phyloP scores from a whole-genome alignment of 2,329 filamentous ascomycete species.

The Coniella lustricola region DNA sequence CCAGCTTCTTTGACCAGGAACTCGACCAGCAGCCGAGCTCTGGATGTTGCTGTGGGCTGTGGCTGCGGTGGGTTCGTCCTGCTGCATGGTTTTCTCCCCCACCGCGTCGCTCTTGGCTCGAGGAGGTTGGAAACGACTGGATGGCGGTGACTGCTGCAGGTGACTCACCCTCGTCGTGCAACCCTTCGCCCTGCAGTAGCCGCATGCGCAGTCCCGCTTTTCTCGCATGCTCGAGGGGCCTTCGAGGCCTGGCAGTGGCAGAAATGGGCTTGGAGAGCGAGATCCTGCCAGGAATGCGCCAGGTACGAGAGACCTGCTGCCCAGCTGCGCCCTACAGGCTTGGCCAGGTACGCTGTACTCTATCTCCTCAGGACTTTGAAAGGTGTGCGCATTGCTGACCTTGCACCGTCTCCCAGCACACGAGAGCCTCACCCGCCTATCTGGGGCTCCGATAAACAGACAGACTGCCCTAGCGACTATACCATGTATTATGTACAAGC shows the following conservation, averaged over 20 bases:
- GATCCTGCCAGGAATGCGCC: not conserved
- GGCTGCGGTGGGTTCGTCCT: no score
- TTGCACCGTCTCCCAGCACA: no score
- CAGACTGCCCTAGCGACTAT: no score
- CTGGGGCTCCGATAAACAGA: no score
- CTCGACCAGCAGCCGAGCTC: no score
- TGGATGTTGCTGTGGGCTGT: not conserved
- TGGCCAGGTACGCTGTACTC: no score
- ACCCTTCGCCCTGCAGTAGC: slow-evolving; percentile 15
- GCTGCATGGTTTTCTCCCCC: not conserved
- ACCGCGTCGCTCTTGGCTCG: slow-evolving; percentile 17
- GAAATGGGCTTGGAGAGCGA: no score
- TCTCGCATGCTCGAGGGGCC: slow-evolving; percentile 8
- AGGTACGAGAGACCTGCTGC: not conserved
- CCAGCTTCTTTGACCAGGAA: no score
- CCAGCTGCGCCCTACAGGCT: no score
- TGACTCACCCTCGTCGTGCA: slow-evolving; percentile 16
- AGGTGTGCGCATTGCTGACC: no score
- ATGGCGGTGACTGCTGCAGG: slow-evolving; percentile 14
- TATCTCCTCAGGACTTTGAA: no score
- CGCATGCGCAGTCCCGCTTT: slow-evolving; percentile 13
- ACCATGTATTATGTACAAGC: not conserved
- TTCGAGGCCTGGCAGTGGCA: not conserved
- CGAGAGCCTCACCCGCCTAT: not conserved
- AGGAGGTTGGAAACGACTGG: slow-evolving; percentile 17